Evolutionary conservation across 1,139 yeast species (phyloP).

Genomic region (Saccharomyces hybrid): DNA sequence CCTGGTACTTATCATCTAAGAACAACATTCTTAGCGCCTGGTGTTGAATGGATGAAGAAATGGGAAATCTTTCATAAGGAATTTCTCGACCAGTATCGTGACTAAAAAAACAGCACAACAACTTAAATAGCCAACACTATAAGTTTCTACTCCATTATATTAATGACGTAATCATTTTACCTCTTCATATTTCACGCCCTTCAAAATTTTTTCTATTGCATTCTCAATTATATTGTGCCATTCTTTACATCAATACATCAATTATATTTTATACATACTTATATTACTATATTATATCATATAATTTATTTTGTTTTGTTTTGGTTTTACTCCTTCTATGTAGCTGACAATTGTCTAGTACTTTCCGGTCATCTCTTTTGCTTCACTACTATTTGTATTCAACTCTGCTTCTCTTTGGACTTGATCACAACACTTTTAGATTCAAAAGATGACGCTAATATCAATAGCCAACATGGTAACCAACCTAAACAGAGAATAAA

Average conservation of each 20-base stretch:
- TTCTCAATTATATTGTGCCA: not conserved
- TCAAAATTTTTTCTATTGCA: no score
- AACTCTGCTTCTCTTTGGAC: not conserved
- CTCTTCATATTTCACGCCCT: conserved; percentile 19
- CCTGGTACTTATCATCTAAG: conserved; percentile 85
- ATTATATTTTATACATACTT: not conserved
- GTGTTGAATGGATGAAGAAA: conserved; percentile 72
- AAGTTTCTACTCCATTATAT: no score
- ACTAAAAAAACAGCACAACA: conserved; percentile 3
- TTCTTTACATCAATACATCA: not conserved
- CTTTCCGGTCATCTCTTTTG: no score
- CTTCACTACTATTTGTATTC: not conserved
- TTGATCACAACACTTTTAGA: not conserved
- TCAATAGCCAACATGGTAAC: conserved; percentile 73
- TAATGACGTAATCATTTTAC: no score
- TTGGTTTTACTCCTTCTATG: not conserved
- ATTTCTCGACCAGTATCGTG: conserved; percentile 54
- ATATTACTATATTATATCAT: not conserved
- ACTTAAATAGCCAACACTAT: no score
- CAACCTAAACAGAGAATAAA: conserved; percentile 64
- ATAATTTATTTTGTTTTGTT: not conserved
- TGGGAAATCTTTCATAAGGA: conserved; percentile 71
- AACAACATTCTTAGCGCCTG: conserved; percentile 95
- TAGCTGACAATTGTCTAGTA: no score
- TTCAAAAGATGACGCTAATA: conserved; percentile 34